Base-by-base conservation (phyloP, 2,329 filamentous ascomycete species). In the Penicillium sp. region DNA sequence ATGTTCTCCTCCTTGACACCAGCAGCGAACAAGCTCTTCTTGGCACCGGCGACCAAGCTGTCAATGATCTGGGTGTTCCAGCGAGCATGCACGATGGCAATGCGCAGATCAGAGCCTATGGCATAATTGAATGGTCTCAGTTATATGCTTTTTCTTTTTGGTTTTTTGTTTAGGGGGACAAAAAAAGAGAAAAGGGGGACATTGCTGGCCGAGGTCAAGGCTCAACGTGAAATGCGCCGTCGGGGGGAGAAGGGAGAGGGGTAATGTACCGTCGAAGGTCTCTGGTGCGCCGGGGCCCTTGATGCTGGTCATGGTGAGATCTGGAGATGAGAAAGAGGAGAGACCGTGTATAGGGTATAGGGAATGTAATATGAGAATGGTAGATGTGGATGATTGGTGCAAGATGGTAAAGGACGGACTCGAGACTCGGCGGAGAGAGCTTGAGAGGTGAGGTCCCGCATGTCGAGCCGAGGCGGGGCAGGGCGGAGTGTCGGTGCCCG, bases 11-110 rank as follows among this genome's bases (percentile, higher is more conserved):
- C 83, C 67, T 83, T 83, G 48, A 98, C 91, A 47, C 93, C 93
- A 45, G 85, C 82, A 38, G 80, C 80, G 32, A 85, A 74, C 47
- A 98, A 83, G 65, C 85, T 85, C 60, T 85, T 84, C 71, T 85
- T 88, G 39, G 88, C 82, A 56, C 93, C 93, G 45, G 80, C 76
- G 52, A 98, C 79, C 48, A 98, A 83, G 45, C 89, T 83, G 50
- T 87, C 83, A 70, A 97, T 95, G 67, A 98, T 88, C 57, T 79
- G 80, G 56, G 78, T 79, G 75, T 98, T 98, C 93, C 93, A 98
- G 63, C 93, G 84, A 50, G 91, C 91, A 74, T 97, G 93, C 50
- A 98, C 81, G 66, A 98, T 97, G 66, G 87, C 91, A 66, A 98
- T 85, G 66, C 93, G 88, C 55, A 98, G 81, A 63, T 76, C 77